phyloP scores from a whole-genome alignment of 2,329 filamentous ascomycete species.

The Ascomycota sp. region DNA sequence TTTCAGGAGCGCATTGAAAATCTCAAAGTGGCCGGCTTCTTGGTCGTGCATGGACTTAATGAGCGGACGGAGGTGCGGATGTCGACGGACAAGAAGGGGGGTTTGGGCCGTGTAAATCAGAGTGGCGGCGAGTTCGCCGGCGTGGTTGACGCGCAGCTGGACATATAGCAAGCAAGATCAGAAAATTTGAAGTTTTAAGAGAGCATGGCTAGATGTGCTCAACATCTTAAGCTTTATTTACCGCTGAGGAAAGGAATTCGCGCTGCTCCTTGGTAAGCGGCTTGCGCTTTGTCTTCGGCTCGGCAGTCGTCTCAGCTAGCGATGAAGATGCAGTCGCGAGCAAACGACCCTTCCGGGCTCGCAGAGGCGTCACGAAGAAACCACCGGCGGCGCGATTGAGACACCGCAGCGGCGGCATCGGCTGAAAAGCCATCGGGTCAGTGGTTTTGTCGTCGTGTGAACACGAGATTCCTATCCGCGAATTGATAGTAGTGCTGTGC shows the following conservation, averaged over 20 bases:
- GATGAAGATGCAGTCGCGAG: neutral
- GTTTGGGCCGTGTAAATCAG: slow-evolving; percentile 86
- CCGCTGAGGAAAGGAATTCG: slow-evolving; percentile 55
- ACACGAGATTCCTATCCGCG: too few relatives aligned
- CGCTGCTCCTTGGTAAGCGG: slow-evolving; percentile 49
- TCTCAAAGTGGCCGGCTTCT: slow-evolving; percentile 68
- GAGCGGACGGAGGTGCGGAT: slow-evolving; percentile 72
- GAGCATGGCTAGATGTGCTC: too few relatives aligned
- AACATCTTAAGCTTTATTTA: slow-evolving; percentile 14
- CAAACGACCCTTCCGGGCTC: too few relatives aligned
- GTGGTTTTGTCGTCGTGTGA: too few relatives aligned
- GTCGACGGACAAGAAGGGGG: slow-evolving; percentile 54
- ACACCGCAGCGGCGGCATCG: slow-evolving; percentile 6
- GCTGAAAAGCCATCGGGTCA: neutral
- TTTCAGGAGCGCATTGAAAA: slow-evolving; percentile 66
- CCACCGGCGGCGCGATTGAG: slow-evolving; percentile 3
- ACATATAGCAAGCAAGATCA: neutral
- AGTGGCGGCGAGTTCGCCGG: slow-evolving; percentile 88
- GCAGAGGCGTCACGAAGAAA: too few relatives aligned
- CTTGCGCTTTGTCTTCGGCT: slow-evolving; percentile 23
- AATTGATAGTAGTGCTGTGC: too few relatives aligned
- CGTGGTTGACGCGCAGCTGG: slow-evolving; percentile 84
- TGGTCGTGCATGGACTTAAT: slow-evolving; percentile 99
- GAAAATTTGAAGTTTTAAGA: too few relatives aligned
- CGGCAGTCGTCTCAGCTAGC: slow-evolving; percentile 3